These are phyloP conservation scores for Lophiostoma macrostomum DNA, from an alignment of 495 filamentous ascomycete species.

Conservation along the genomic window DNA sequence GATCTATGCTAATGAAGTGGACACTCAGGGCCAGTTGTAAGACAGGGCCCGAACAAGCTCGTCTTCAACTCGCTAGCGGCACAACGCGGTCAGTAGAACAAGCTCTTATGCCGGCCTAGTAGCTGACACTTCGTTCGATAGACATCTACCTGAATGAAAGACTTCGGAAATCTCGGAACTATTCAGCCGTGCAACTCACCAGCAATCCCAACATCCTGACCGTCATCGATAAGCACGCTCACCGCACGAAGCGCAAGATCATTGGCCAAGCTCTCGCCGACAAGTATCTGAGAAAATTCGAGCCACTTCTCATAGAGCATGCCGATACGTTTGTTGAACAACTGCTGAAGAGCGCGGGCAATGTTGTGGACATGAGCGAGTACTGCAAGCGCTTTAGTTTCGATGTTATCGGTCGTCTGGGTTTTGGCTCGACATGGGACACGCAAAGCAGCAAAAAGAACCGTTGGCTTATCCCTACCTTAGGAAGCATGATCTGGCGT, in stretches of 20 bases:
- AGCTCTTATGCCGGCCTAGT: background rate
- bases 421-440: constrained; percentile 1
- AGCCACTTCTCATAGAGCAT: constrained; percentile 2
- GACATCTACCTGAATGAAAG: constrained; percentile 11
- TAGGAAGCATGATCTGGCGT: background rate
- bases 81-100: background rate
- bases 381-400: background rate
- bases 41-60: constrained; percentile 3
- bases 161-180: background rate
- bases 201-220: background rate
- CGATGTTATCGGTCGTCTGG: background rate
- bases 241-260: constrained; percentile 2
- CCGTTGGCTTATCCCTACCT: background rate
- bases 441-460: background rate
- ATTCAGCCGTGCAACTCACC: background rate
- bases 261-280: constrained; percentile 5
- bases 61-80: constrained; percentile 8
- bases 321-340: background rate
- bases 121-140: too few species aligned
- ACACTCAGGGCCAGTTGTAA: background rate
- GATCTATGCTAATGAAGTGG: background rate
- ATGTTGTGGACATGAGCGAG: background rate
- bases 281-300: constrained; percentile 2
- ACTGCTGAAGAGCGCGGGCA: background rate
- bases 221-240: background rate